These are phyloP conservation scores for Phymatotrichopsis omnivora DNA, from an alignment of 2,329 filamentous ascomycete genomes.

Conservation along the genomic window DNA sequence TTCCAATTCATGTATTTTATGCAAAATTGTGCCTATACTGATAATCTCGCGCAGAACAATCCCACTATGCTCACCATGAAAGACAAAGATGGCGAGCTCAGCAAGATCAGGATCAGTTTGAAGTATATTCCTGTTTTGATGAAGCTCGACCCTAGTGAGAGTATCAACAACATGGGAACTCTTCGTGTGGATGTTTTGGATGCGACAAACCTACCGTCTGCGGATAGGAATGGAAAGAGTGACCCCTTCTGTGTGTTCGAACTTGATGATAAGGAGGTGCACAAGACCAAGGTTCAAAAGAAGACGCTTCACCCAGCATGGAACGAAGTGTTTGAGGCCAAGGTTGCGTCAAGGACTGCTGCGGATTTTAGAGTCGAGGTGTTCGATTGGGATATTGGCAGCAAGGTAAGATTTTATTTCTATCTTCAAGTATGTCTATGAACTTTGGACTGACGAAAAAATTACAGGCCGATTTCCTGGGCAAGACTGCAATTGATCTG, in stretches of 20 bases:
- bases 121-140: constrained; percentile 94
- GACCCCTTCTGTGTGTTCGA: constrained; percentile 95
- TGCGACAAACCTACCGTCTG: constrained; percentile 75
- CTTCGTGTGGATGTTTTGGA: constrained; percentile 90
- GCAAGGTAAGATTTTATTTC: constrained; percentile 55
- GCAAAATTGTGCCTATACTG: constrained; percentile 24
- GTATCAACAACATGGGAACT: constrained; percentile 97
- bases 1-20: not conserved
- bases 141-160: constrained; percentile 86
- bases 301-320: constrained; percentile 90
- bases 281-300: constrained; percentile 93
- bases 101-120: constrained; percentile 78
- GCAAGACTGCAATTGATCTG: constrained; percentile 63
- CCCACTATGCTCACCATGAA: constrained; percentile 73
- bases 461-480: constrained; percentile 67
- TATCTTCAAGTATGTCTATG: not conserved
- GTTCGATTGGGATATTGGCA: constrained; percentile 94
- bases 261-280: constrained; percentile 76
- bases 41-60: constrained; percentile 71
- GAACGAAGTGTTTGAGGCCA: constrained; percentile 91
- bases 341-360: constrained; percentile 70
- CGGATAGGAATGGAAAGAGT: constrained; percentile 91
- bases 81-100: constrained; percentile 63
- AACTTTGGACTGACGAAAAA: constrained; percentile 6
- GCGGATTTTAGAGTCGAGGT: constrained; percentile 75